A percentile compares a stretch with the other conserved stretches of the same genome.
phyloP scores from a whole-genome alignment of 2,329 filamentous ascomycete species.

The Microsporum ferrugineum region DNA sequence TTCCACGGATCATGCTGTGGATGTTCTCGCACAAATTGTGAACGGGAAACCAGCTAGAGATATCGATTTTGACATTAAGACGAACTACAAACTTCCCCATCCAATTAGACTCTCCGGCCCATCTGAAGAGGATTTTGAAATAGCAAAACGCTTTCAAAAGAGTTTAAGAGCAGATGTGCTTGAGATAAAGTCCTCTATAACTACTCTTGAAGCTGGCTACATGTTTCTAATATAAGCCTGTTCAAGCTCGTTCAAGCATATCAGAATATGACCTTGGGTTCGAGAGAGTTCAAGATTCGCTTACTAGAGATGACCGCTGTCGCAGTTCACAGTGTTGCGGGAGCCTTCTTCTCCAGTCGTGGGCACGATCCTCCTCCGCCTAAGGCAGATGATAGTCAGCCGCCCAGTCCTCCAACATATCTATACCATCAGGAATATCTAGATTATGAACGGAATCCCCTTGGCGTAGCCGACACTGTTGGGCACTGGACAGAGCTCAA shows the following conservation, averaged over 20 bases:
- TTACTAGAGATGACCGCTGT: slow-evolving; percentile 9
- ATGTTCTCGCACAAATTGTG: slow-evolving; percentile 9
- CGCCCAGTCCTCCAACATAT: not conserved
- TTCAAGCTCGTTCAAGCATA: slow-evolving; percentile 5
- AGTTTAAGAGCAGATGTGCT: not conserved
- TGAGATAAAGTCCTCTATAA: not conserved
- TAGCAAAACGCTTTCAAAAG: not conserved
- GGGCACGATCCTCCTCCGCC: not conserved
- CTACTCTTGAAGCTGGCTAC: not conserved
- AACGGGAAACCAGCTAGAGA: not conserved
- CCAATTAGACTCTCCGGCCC: not conserved
- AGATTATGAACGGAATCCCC: slow-evolving; percentile 15
- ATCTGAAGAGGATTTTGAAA: not conserved
- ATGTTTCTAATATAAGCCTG: not conserved
- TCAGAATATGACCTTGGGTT: slow-evolving; percentile 1
- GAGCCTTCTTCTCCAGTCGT: not conserved
- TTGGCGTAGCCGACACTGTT: slow-evolving; percentile 18
- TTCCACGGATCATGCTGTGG: slow-evolving; percentile 1
- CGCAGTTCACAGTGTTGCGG: slow-evolving; percentile 4
- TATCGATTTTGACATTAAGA: not conserved
- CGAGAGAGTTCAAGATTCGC: not conserved
- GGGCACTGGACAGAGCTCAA: slow-evolving; percentile 21
- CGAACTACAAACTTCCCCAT: not conserved
- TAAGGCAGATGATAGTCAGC: not conserved
- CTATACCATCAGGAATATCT: not conserved